Percentiles rank a stretch among this genome's conserved stretches.
Evolutionary conservation across 2,329 filamentous ascomycete genomes (phyloP).

Genomic region (Apiospora phragmitis): DNA sequence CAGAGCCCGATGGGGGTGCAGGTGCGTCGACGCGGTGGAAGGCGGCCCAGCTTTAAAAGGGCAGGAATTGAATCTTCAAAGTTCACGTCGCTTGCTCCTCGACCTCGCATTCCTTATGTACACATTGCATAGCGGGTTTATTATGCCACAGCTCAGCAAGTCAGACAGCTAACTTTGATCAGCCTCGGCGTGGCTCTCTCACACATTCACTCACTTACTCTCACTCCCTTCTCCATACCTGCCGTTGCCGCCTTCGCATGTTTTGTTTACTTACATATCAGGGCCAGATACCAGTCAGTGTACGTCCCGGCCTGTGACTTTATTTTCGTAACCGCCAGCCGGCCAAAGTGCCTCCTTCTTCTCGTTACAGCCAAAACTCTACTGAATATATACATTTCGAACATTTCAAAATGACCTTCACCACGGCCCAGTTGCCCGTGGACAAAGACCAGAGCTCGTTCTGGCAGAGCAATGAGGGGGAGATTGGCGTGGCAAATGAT

Average conservation of each 20-base stretch:
- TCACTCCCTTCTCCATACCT: constrained; percentile 13
- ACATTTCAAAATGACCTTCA: constrained; percentile 30
- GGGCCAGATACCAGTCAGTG: constrained; percentile 25
- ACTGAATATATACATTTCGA: background rate
- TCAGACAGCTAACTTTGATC: constrained; percentile 18
- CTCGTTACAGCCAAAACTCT: background rate
- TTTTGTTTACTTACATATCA: constrained; percentile 32
- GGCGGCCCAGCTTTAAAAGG: constrained; percentile 26
- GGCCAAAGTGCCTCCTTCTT: constrained; percentile 14
- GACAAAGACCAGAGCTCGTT: constrained; percentile 33
- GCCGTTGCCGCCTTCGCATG: constrained; percentile 30
- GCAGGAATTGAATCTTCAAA: constrained; percentile 27
- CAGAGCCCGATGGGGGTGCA: background rate
- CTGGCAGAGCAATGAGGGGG: constrained; percentile 32
- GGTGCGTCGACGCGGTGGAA: background rate
- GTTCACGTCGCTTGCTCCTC: constrained; percentile 25
- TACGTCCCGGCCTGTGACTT: constrained; percentile 17
- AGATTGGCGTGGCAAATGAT: constrained; percentile 24
- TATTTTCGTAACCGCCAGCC: constrained; percentile 16
- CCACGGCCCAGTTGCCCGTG: constrained; percentile 27
- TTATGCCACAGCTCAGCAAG: constrained; percentile 5
- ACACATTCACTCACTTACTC: constrained; percentile 19
- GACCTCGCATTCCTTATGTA: constrained; percentile 30
- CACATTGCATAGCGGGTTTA: constrained; percentile 15
- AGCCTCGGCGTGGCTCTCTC: constrained; percentile 28